Evolutionary conservation across 352 stramenopile species (phyloP).

Genomic region (Phytophthora pluvialis): DNA sequence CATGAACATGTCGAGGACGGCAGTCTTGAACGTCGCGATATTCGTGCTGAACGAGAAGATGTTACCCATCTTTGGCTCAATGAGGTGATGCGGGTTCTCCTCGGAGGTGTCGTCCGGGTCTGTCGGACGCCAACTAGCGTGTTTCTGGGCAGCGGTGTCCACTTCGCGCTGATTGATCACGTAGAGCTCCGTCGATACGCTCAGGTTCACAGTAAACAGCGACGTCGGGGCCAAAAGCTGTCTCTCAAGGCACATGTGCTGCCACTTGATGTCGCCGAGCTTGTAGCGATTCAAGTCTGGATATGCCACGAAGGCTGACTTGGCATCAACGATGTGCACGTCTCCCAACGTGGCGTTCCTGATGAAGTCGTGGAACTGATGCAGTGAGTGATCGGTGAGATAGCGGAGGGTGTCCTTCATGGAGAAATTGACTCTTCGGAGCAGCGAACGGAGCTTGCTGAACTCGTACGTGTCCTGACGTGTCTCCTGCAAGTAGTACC

Average conservation of each 20-base stretch:
- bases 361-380: conserved; percentile 80
- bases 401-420: conserved; percentile 88
- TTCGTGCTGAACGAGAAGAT: conserved; percentile 77
- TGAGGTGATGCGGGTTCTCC: conserved; percentile 53
- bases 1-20: conserved; percentile 74
- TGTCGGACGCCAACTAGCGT: conserved; percentile 68
- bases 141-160: conserved; percentile 50
- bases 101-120: conserved; percentile 73
- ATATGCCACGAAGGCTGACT: conserved; percentile 72
- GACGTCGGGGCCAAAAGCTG: conserved; percentile 65
- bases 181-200: conserved; percentile 67
- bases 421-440: conserved; percentile 77
- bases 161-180: conserved; percentile 86
- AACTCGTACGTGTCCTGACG: conserved; percentile 90
- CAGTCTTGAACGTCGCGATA: conserved; percentile 61
- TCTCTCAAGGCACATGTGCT: conserved; percentile 77
- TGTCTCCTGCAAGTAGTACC: conserved; percentile 87
- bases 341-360: conserved; percentile 50
- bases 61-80: conserved; percentile 53
- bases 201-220: conserved; percentile 79
- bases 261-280: conserved; percentile 80
- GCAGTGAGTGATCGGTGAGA: conserved; percentile 74
- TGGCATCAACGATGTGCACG: conserved; percentile 79
- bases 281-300: conserved; percentile 65
- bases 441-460: conserved; percentile 79